Percentiles rank a stretch among this genome's conserved stretches.
These are phyloP conservation scores for Alliaria petiolata DNA, from an alignment of 345 rosid species.

Conservation along the genomic window DNA sequence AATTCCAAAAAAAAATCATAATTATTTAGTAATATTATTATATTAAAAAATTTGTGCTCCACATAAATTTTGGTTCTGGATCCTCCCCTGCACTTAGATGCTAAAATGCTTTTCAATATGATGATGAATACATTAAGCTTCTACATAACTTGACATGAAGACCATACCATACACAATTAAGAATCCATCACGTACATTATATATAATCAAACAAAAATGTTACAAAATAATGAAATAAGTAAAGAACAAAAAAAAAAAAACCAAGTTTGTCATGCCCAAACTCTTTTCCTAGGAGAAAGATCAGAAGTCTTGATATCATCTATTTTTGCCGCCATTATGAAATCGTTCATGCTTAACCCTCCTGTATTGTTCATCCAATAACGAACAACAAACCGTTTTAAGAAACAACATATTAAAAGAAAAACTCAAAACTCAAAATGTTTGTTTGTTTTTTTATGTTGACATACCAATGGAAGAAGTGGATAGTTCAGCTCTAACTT, in stretches of 20 bases:
- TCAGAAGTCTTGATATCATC: conserved; percentile 85
- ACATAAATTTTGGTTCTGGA: too few relatives aligned
- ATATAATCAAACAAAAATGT: conserved; percentile 9
- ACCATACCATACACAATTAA: not conserved
- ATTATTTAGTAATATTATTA: too few relatives aligned
- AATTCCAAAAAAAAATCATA: too few relatives aligned
- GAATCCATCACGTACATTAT: not conserved
- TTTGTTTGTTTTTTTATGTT: not conserved
- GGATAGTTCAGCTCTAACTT: conserved; percentile 86
- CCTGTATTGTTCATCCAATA: conserved; percentile 43
- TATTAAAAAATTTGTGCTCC: too few relatives aligned
- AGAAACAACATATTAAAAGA: not conserved
- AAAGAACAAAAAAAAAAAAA: not conserved
- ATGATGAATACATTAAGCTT: not conserved
- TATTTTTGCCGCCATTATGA: conserved; percentile 83
- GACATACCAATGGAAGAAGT: conserved; percentile 67
- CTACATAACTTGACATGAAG: not conserved
- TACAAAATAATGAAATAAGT: not conserved
- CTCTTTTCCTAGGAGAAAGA: conserved; percentile 71
- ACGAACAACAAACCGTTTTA: not conserved
- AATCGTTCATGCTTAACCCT: conserved; percentile 87
- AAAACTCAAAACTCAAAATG: conserved; percentile 25
- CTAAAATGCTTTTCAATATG: not conserved
- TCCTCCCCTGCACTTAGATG: too few relatives aligned
- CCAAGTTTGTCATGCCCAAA: conserved; percentile 58